These are phyloP conservation scores for Excoecaria agallocha DNA, from an alignment of 345 rosid species.

Conservation along the genomic window DNA sequence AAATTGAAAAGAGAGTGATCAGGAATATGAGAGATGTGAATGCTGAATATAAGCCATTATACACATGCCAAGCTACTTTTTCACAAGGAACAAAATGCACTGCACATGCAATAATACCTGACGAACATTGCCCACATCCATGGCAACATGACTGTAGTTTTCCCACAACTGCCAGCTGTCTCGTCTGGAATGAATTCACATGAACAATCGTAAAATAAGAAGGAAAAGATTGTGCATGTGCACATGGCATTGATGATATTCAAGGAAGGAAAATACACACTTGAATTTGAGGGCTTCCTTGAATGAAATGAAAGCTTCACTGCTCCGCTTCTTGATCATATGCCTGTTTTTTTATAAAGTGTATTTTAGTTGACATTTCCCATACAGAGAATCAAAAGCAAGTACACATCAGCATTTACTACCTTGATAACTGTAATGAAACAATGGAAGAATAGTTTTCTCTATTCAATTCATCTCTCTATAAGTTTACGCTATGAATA, in stretches of 20 bases:
- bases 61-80: neutral
- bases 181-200: conserved; percentile 51
- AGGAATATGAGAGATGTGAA: neutral
- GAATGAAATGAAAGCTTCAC: conserved; percentile 84
- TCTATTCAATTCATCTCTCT: too few species aligned
- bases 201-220: conserved; percentile 5
- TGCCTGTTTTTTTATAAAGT: conserved; percentile 49
- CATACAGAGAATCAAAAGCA: neutral
- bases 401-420: neutral
- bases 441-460: too few species aligned
- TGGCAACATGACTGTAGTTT: conserved; percentile 75
- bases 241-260: neutral
- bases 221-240: neutral
- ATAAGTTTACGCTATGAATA: too few species aligned
- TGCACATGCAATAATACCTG: conserved; percentile 56
- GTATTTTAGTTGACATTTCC: neutral
- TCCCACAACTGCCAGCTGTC: conserved; percentile 98
- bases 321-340: conserved; percentile 83
- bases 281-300: conserved; percentile 95
- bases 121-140: conserved; percentile 77
- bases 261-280: conserved; percentile 40
- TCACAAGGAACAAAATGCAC: conserved; percentile 15
- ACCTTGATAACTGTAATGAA: too few species aligned
- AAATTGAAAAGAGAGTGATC: neutral
- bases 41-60: neutral